Evolutionary conservation across 305 asterid species (phyloP), one percentile per base, ranked within the genome.

Genomic region (Solanum hybrid): DNA sequence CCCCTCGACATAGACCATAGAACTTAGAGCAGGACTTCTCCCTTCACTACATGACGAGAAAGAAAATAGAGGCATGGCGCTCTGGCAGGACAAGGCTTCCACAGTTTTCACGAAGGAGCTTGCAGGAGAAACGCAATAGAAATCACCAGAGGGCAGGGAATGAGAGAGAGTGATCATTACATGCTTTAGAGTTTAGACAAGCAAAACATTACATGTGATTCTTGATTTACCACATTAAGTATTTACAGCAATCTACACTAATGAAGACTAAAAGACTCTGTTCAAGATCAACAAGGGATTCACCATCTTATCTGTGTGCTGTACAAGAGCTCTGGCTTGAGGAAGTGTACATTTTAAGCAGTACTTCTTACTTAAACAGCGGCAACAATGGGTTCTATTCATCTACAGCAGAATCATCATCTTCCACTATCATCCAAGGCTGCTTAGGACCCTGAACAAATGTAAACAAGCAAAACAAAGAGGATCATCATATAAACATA

Each of bases 361-460:
- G 26, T 24, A 27, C 32, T 36, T 80, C 31, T 78, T 89, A 77
- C 79, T 51, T 89, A 77, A 76, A 85, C 78, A 84, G 87, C 3
- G 33, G 51, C 34, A 65, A 3, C n/a, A 57, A 10, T 20, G 76
- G 77, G 7, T 85, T 22, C 77, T 51, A 32, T 31, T 20, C 45
- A 31, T 32, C 88, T 26, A 11, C 31, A 12, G 41, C 90, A 83
- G 91, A 85, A 89, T 91, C 94, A 57, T 93, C 96, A 32, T 94
- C 96, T 45, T 92, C 95, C 34, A 92, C 91, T 83, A 91, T 92
- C 98, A 97, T 96, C 99, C 99, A 97, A 4, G 96, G 97, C 57
- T 89, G 97, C 89, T 92, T 94, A 27, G 96, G 97, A 79, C 99
- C 99, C 99, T 96, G 86, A 20, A 29, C 22, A 34, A 45, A 87